Evolutionary conservation across 257 asterid genomes (phyloP).

Genomic region (Scutellaria barbata): DNA sequence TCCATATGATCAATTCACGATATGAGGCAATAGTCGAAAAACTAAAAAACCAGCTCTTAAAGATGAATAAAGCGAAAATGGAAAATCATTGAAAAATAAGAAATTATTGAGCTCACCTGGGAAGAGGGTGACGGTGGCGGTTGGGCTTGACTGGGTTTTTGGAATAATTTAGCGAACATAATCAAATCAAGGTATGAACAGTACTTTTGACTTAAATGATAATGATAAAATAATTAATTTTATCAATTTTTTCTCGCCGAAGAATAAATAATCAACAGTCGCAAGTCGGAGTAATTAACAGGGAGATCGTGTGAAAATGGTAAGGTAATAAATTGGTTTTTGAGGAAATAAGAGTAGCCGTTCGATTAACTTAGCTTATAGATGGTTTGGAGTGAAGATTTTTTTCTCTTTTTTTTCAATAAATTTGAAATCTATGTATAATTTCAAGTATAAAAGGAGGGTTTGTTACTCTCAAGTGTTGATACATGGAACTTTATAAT

Average conservation of each 20-base stretch:
- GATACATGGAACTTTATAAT: too few species aligned
- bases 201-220: conserved; percentile 26
- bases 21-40: neutral
- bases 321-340: too few species aligned
- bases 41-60: neutral
- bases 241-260: conserved; percentile 1
- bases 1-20: conserved; percentile 7
- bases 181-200: conserved; percentile 32
- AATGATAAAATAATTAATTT: conserved; percentile 6
- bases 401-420: too few species aligned
- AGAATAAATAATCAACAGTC: conserved; percentile 17
- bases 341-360: too few species aligned
- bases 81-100: neutral
- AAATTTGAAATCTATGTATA: too few species aligned
- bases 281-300: conserved; percentile 5
- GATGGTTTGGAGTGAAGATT: too few species aligned
- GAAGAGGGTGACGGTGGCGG: conserved; percentile 37
- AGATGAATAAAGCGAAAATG: conserved; percentile 13
- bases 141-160: conserved; percentile 45
- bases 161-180: conserved; percentile 66
- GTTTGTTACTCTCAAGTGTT: too few species aligned
- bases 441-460: too few species aligned
- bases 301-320: neutral
- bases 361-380: too few species aligned
- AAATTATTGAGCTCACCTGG: conserved; percentile 51